Conservation (phyloP, 306 rosid genomes). For the Arachis stenosperma region DNA sequence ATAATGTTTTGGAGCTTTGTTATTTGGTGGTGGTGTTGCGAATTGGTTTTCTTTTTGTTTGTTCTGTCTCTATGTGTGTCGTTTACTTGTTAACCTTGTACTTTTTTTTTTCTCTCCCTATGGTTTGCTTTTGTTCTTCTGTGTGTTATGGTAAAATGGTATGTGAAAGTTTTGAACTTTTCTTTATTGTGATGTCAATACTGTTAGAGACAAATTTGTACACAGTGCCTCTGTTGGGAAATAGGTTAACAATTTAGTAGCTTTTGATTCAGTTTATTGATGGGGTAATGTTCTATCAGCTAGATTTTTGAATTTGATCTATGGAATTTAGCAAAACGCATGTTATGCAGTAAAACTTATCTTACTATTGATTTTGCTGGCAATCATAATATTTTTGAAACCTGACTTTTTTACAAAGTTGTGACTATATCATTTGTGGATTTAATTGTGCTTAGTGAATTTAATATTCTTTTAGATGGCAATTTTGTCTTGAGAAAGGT, state of each 20-base stretch:
- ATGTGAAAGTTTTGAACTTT: conserved; percentile 35
- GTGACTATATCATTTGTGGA: neutral
- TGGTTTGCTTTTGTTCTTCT: conserved; percentile 18
- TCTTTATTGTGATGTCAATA: conserved; percentile 14
- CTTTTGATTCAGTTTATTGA: conserved; percentile 11
- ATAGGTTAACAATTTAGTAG: neutral
- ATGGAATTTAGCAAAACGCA: conserved; percentile 15
- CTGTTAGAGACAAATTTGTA: neutral
- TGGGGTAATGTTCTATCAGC: conserved; percentile 31
- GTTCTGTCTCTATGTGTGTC: conserved; percentile 20
- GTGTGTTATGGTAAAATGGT: conserved; percentile 19
- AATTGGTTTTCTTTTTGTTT: conserved; percentile 24
- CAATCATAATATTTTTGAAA: neutral
- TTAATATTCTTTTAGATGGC: neutral
- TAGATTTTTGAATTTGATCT: conserved; percentile 26
- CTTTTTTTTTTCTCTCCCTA: conserved; percentile 11
- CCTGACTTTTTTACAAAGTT: neutral
- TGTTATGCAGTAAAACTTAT: neutral
- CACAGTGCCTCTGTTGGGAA: conserved; percentile 12
- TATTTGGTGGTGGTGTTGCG: conserved; percentile 3
- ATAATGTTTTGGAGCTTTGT: conserved; percentile 32
- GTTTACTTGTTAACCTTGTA: neutral
- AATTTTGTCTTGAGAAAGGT: conserved; percentile 20
- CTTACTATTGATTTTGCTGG: neutral
- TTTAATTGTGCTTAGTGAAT: conserved; percentile 4